These are phyloP conservation scores for Lactarius tabidus DNA, from an alignment of 768 basidiomycete genomes.

Conservation along the genomic window DNA sequence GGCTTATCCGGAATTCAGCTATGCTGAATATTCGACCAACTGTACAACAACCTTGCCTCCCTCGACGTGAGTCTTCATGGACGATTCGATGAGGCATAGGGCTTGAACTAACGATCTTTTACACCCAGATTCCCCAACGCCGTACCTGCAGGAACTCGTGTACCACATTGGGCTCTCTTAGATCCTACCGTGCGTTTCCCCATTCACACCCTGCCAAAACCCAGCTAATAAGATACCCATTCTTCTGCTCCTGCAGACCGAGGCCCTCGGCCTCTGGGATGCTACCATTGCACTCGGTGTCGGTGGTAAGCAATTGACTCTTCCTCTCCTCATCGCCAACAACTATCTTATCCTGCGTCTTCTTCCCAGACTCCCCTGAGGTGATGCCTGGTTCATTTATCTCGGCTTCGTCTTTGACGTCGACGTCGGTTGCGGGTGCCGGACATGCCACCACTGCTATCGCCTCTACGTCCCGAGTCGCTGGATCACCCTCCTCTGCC, in stretches of 20 bases:
- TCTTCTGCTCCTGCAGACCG: too few species aligned
- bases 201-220: neutral
- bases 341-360: neutral
- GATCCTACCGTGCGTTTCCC: neutral
- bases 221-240: neutral
- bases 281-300: neutral
- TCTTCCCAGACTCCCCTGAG: neutral
- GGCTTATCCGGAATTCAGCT: neutral
- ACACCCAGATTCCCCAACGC: conserved; percentile 4
- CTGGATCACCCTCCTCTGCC: neutral
- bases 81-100: neutral
- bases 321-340: too few species aligned
- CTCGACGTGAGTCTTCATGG: conserved; percentile 4
- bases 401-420: neutral
- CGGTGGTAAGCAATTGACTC: neutral
- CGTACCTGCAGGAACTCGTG: neutral
- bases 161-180: neutral
- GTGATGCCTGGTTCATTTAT: neutral
- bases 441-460: neutral
- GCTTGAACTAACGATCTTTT: neutral
- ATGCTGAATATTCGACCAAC: neutral
- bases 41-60: neutral
- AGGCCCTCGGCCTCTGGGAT: neutral
- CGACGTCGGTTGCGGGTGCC: neutral
- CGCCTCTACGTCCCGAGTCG: too few species aligned